These are phyloP conservation scores for Colletotrichum australisinense DNA, from an alignment of 2,329 filamentous ascomycete species.

Conservation along the genomic window DNA sequence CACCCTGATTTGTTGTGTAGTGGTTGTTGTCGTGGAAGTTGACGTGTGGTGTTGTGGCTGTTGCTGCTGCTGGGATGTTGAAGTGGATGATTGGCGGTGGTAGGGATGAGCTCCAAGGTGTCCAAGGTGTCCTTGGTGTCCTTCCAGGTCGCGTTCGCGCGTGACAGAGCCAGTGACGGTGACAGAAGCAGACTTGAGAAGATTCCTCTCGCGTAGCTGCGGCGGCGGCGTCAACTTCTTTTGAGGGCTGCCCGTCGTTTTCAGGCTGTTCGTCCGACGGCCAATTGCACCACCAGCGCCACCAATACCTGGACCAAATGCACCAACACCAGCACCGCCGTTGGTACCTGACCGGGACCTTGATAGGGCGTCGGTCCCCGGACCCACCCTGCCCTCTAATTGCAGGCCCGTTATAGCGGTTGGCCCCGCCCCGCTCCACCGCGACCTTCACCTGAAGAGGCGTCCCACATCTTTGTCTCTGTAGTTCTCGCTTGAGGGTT, in stretches of 20 bases:
- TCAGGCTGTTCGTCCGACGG: not conserved
- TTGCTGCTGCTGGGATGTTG: not conserved
- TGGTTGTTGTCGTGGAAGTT: not conserved
- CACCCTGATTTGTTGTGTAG: constrained; percentile 7
- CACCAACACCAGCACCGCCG: not conserved
- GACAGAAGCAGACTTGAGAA: not conserved
- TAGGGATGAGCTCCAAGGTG: not conserved
- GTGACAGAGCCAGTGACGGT: not conserved
- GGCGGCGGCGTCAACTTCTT: constrained; percentile 33
- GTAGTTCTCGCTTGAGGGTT: no score
- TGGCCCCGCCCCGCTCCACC: constrained; percentile 13
- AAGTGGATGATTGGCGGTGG: not conserved
- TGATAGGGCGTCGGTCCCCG: not conserved
- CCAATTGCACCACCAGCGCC: not conserved
- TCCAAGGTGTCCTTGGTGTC: not conserved
- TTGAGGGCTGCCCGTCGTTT: constrained; percentile 12
- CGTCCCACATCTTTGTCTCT: not conserved
- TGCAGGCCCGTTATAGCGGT: constrained; percentile 21
- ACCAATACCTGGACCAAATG: not conserved
- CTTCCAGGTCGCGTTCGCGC: constrained; percentile 5
- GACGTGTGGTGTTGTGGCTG: not conserved
- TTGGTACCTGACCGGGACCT: not conserved
- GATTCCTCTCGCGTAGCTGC: constrained; percentile 26
- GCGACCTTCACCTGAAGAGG: not conserved
- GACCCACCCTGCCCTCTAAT: constrained; percentile 25